Base-by-base conservation (phyloP, 2,329 filamentous ascomycete genomes). In the Alternaria arbusti region DNA sequence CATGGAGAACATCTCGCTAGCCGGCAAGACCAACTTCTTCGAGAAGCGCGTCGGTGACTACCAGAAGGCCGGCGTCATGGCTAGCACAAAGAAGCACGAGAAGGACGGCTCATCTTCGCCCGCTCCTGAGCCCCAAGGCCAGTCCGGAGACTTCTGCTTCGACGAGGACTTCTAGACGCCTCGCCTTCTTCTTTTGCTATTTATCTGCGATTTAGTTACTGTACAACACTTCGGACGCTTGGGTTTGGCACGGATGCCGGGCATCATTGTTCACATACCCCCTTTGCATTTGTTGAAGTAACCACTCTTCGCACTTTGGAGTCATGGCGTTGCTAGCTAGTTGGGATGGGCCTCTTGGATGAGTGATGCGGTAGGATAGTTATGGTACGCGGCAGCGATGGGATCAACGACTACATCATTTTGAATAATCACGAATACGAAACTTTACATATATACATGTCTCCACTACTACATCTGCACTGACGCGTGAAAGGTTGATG, bases 1-100 rank as follows among this genome's bases (percentile, higher is more conserved):
- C 84, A 99, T 99, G 96, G 96, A 99, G 88, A 97, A 97, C 85
- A 99, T 99, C 83, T 98, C 96, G 22, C 88, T 99, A 11, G 93
- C 94, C 56, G 96, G 96, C 83, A 99, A 99, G 92, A 99, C 96
- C 81, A 99, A 99, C 90, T 99, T 99, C 89, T 99, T 99, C 82
- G 96, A 99, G 91, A 99, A 99, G 92, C 93, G 96, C 75, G 96
- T 99, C 61, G 96, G 91, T 81, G 96, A 99, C 79, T 99, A 99
- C 89, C 96, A 99, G 85, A 99, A 99, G 88, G 94, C 96, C 40
- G 96, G 96, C 86, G 95, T 99, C 82, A 97, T 99, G 93, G 91
- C 91, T 77, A 94, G 92, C 84, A 92, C 90, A 74, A 94, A 94
- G 86, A 91, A 91, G 83, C 71, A 76, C 57, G 90, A 91, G 69